phyloP scores from a whole-genome alignment of 1,139 yeast genomes.

The Meyerozyma sp. region DNA sequence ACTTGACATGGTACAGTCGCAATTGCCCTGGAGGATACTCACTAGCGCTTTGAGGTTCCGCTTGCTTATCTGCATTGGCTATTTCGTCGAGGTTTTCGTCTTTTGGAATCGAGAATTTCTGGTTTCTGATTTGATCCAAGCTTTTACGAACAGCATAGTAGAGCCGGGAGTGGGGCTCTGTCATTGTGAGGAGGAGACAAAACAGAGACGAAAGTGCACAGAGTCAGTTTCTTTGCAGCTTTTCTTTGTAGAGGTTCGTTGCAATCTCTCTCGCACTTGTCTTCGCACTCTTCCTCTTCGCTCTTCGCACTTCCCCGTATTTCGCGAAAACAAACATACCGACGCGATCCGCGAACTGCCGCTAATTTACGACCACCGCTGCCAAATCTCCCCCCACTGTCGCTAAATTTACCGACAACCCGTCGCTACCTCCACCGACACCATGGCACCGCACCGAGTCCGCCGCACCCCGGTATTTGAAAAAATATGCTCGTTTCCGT shows the following conservation, averaged over 20 bases:
- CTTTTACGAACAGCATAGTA: slow-evolving; percentile 5
- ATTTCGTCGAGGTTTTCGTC: not conserved
- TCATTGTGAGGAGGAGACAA: slow-evolving; percentile 3
- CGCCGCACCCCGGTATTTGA: slow-evolving; percentile 28
- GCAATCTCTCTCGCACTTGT: slow-evolving; percentile 6
- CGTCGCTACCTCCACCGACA: not conserved
- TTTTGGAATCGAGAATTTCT: slow-evolving; percentile 10
- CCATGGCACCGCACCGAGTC: slow-evolving; percentile 1
- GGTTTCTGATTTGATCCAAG: slow-evolving; percentile 11
- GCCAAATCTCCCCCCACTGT: not conserved
- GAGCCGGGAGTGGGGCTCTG: not conserved
- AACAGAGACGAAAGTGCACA: too few relatives aligned
- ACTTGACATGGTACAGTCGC: not conserved
- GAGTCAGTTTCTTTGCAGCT: too few relatives aligned
- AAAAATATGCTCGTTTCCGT: slow-evolving; percentile 45
- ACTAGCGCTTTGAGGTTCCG: not conserved
- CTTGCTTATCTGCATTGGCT: not conserved
- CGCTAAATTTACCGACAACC: not conserved
- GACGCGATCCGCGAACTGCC: not conserved
- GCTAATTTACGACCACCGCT: not conserved
- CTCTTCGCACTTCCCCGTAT: not conserved
- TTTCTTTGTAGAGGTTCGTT: too few relatives aligned
- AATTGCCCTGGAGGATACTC: not conserved
- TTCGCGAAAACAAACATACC: not conserved
- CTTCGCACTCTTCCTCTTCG: slow-evolving; percentile 1